phyloP scores from a whole-genome alignment of 2,329 filamentous ascomycete species.

The Exophiala sideris region DNA sequence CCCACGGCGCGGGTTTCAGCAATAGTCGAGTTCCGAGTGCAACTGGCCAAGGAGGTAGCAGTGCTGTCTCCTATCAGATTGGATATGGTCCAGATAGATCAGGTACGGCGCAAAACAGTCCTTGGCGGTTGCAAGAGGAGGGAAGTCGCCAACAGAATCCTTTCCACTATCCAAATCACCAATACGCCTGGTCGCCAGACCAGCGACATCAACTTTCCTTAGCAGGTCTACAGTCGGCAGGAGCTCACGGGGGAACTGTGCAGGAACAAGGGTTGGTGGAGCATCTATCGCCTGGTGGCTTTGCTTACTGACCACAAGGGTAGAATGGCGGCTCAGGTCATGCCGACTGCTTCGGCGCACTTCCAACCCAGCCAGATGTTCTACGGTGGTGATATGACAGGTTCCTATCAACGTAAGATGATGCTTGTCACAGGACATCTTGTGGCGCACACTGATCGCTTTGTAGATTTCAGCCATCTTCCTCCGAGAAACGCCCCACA shows the following conservation, averaged over 20 bases:
- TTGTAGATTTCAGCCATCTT: constrained; percentile 10
- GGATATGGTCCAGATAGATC: constrained; percentile 10
- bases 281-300: not conserved
- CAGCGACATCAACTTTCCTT: constrained; percentile 1
- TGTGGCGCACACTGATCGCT: constrained; percentile 5
- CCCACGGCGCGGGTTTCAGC: constrained; percentile 14
- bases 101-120: not conserved
- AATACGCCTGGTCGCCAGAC: constrained; percentile 9
- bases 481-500: constrained; percentile 9
- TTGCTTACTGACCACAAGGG: constrained; percentile 1
- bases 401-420: constrained; percentile 7
- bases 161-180: constrained; percentile 6
- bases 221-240: constrained; percentile 2
- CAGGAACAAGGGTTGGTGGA: constrained; percentile 19
- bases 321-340: constrained; percentile 25
- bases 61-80: constrained; percentile 1
- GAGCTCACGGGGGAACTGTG: constrained; percentile 8
- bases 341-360: constrained; percentile 13
- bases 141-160: constrained; percentile 1
- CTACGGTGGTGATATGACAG: constrained; percentile 15
- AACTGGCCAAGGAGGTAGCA: constrained; percentile 12
- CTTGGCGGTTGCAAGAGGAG: constrained; percentile 11
- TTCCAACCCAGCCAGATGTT: constrained; percentile 10
- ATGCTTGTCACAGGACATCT: not conserved
- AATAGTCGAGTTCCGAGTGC: constrained; percentile 10